Percentiles rank a stretch among this genome's conserved stretches.
Conservation (phyloP, 768 basidiomycete species). For the Mycena pura region DNA sequence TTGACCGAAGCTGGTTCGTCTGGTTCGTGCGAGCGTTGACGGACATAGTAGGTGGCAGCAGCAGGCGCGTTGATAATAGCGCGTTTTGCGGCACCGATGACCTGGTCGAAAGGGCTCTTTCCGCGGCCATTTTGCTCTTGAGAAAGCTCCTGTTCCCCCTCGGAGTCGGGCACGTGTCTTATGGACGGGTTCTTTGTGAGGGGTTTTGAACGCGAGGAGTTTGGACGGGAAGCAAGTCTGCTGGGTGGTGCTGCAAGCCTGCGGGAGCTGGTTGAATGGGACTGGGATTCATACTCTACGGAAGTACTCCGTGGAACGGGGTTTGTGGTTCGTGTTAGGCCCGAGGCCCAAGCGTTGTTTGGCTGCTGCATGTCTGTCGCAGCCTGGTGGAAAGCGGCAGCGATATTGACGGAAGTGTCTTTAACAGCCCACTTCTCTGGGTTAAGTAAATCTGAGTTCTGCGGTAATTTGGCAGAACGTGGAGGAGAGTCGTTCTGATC, state of each 20-base stretch:
- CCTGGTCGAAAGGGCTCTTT: slow-evolving; percentile 73
- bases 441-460: slow-evolving; percentile 53
- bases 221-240: slow-evolving; percentile 42
- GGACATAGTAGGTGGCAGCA: slow-evolving; percentile 70
- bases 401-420: slow-evolving; percentile 88
- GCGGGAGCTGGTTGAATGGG: slow-evolving; percentile 58
- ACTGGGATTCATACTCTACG: slow-evolving; percentile 78
- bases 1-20: slow-evolving; percentile 47
- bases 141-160: slow-evolving; percentile 56
- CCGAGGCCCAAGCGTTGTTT: slow-evolving; percentile 73
- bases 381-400: slow-evolving; percentile 80
- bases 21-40: slow-evolving; percentile 66
- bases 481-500: slow-evolving; percentile 8
- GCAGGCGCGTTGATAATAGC: slow-evolving; percentile 42
- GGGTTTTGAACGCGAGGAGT: slow-evolving; percentile 48
- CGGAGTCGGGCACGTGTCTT: slow-evolving; percentile 71
- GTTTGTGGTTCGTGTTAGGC: slow-evolving; percentile 55
- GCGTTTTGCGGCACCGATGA: slow-evolving; percentile 61
- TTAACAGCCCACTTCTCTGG: slow-evolving; percentile 78
- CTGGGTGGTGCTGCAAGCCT: slow-evolving; percentile 70
- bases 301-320: slow-evolving; percentile 79
- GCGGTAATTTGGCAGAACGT: slow-evolving; percentile 49
- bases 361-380: slow-evolving; percentile 62
- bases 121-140: slow-evolving; percentile 51
- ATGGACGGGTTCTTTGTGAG: slow-evolving; percentile 62